These are phyloP conservation scores for Buxus sempervirens DNA, from an alignment of 164 flowering plant species.

Conservation along the genomic window DNA sequence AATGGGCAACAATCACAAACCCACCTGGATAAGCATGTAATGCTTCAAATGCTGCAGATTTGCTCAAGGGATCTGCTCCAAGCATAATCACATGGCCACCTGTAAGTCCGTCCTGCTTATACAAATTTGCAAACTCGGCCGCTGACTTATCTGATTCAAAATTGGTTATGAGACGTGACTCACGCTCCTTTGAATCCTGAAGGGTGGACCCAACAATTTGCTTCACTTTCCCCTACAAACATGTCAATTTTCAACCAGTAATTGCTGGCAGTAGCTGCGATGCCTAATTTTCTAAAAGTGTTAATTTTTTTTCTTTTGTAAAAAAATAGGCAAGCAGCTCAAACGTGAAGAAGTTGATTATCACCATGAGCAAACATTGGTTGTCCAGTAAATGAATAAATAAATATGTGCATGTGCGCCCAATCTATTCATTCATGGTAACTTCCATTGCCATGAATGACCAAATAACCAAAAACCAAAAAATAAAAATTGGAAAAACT, in stretches of 20 bases:
- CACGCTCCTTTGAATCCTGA: slow-evolving; percentile 56
- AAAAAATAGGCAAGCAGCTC: too few relatives aligned
- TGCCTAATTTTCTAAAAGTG: not conserved
- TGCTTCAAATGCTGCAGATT: slow-evolving; percentile 79
- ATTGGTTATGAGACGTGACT: slow-evolving; percentile 64
- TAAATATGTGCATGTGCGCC: too few relatives aligned
- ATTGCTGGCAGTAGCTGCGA: not conserved
- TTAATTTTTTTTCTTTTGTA: too few relatives aligned
- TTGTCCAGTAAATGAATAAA: too few relatives aligned
- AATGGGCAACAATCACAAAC: not conserved
- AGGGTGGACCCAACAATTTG: slow-evolving; percentile 99
- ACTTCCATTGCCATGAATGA: too few relatives aligned
- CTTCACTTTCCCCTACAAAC: slow-evolving; percentile 89
- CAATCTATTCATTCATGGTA: too few relatives aligned
- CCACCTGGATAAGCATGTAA: slow-evolving; percentile 85
- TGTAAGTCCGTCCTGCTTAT: slow-evolving; percentile 70
- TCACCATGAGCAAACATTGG: too few relatives aligned
- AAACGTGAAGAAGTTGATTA: too few relatives aligned
- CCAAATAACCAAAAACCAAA: too few relatives aligned
- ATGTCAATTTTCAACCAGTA: slow-evolving; percentile 11
- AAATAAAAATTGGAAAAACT: too few relatives aligned
- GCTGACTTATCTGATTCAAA: slow-evolving; percentile 92
- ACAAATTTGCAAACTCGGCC: slow-evolving; percentile 75
- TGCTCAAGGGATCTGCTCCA: slow-evolving; percentile 88
- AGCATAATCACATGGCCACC: slow-evolving; percentile 99